A percentile compares a stretch with the other conserved stretches of the same genome.
These are phyloP conservation scores for Alternaria tenuissima DNA, from an alignment of 2,329 filamentous ascomycete species.

Conservation along the genomic window DNA sequence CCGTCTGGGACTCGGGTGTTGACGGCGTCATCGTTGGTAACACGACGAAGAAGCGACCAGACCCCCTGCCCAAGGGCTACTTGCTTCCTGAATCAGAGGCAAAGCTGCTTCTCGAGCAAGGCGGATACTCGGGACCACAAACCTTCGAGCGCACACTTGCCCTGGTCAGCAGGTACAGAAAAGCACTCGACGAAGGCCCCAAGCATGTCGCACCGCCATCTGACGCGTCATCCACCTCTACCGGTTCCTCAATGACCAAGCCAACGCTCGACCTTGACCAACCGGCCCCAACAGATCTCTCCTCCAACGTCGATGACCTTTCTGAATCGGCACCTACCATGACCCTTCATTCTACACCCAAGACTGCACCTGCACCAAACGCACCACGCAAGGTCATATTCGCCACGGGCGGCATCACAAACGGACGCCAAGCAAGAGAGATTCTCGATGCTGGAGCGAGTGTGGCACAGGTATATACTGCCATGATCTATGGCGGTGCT, in stretches of 20 bases:
- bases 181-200: slow-evolving; percentile 56
- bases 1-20: slow-evolving; percentile 71
- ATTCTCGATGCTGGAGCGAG: slow-evolving; percentile 89
- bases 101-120: slow-evolving; percentile 74
- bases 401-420: slow-evolving; percentile 91
- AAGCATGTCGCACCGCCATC: slow-evolving; percentile 26
- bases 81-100: slow-evolving; percentile 72
- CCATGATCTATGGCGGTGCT: slow-evolving; percentile 68
- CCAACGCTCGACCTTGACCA: slow-evolving; percentile 32
- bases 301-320: slow-evolving; percentile 43
- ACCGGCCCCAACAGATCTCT: slow-evolving; percentile 25
- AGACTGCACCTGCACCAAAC: slow-evolving; percentile 34
- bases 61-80: slow-evolving; percentile 72
- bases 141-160: slow-evolving; percentile 82
- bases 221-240: slow-evolving; percentile 9
- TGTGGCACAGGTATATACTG: slow-evolving; percentile 92
- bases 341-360: slow-evolving; percentile 27
- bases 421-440: slow-evolving; percentile 81
- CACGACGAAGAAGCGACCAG: slow-evolving; percentile 85
- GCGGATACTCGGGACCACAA: slow-evolving; percentile 90
- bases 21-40: slow-evolving; percentile 97
- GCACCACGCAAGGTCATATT: slow-evolving; percentile 79
- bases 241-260: slow-evolving; percentile 19
- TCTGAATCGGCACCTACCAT: slow-evolving; percentile 38
- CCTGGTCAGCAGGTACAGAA: slow-evolving; percentile 81